Evolutionary conservation across 352 stramenopile genomes (phyloP).

Genomic region (Blastocystis sp.): DNA sequence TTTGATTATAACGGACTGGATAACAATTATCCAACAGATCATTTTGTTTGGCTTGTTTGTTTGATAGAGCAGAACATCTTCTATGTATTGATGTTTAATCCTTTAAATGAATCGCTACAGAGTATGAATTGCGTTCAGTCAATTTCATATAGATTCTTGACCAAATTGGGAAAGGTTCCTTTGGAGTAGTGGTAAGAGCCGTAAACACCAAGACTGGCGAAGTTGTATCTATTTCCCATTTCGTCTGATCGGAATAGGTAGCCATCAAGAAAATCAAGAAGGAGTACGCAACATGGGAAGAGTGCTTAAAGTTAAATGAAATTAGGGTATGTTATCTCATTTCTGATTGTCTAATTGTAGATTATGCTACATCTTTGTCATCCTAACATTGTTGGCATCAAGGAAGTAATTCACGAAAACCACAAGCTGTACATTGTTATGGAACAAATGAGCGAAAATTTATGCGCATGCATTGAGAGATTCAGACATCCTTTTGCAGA

Average conservation of each 20-base stretch:
- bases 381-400: conserved; percentile 93
- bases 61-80: not conserved
- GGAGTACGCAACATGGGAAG: conserved; percentile 87
- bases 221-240: conserved; percentile 70
- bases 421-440: conserved; percentile 96
- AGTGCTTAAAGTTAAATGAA: conserved; percentile 91
- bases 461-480: conserved; percentile 93
- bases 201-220: conserved; percentile 84
- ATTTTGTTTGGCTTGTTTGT: conserved; percentile 59
- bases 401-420: conserved; percentile 94
- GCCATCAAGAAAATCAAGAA: conserved; percentile 95
- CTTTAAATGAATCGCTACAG: conserved; percentile 37
- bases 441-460: conserved; percentile 90
- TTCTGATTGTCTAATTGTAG: conserved; percentile 62
- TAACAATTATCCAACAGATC: conserved; percentile 57
- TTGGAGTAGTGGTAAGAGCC: conserved; percentile 86
- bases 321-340: conserved; percentile 73
- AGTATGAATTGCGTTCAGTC: not conserved
- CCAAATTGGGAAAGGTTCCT: conserved; percentile 87
- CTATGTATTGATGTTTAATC: not conserved
- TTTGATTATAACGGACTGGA: conserved; percentile 61
- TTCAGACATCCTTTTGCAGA: conserved; percentile 72
- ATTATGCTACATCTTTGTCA: conserved; percentile 88
- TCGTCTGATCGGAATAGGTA: conserved; percentile 67
- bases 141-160: conserved; percentile 75